phyloP scores from a whole-genome alignment of 2,329 filamentous ascomycete species.

The Didymella segeticola region DNA sequence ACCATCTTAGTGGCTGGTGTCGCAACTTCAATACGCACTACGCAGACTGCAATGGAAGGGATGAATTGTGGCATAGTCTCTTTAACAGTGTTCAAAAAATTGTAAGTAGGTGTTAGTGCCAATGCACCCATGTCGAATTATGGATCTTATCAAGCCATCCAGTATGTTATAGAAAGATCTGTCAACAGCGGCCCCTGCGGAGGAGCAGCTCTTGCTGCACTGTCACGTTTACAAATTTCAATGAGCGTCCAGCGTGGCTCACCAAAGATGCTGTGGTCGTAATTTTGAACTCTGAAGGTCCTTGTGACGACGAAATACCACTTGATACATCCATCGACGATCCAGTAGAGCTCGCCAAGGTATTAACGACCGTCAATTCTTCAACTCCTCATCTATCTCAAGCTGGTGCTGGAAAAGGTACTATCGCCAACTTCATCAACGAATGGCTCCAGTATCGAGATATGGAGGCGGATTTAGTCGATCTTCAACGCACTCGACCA shows the following conservation, averaged over 20 bases:
- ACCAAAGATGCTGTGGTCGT: constrained; percentile 64
- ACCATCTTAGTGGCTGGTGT: constrained; percentile 60
- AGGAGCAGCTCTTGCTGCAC: constrained; percentile 62
- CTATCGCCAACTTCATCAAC: constrained; percentile 45
- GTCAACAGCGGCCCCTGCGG: constrained; percentile 69
- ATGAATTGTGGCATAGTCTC: constrained; percentile 77
- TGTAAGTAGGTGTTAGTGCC: constrained; percentile 66
- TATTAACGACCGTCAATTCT: constrained; percentile 59
- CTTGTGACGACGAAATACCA: constrained; percentile 25
- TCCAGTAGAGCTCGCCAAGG: constrained; percentile 53
- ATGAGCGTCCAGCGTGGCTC: constrained; percentile 46
- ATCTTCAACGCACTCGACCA: constrained; percentile 55
- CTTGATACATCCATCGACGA: too few species aligned
- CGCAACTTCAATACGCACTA: constrained; percentile 60
- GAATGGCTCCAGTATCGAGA: constrained; percentile 61
- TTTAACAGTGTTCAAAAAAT: constrained; percentile 66
- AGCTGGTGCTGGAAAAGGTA: constrained; percentile 53
- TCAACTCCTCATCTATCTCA: constrained; percentile 56
- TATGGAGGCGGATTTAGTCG: constrained; percentile 60
- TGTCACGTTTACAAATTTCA: constrained; percentile 57
- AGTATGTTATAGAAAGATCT: constrained; percentile 58
- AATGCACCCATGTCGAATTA: constrained; percentile 66
- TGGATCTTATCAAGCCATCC: constrained; percentile 66
- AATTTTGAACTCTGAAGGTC: constrained; percentile 71
- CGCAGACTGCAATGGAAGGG: constrained; percentile 73